A percentile compares a stretch with the other conserved stretches of the same genome.
Evolutionary conservation across 2,329 filamentous ascomycete genomes (phyloP).

Genomic region (Fusarium chaquense): DNA sequence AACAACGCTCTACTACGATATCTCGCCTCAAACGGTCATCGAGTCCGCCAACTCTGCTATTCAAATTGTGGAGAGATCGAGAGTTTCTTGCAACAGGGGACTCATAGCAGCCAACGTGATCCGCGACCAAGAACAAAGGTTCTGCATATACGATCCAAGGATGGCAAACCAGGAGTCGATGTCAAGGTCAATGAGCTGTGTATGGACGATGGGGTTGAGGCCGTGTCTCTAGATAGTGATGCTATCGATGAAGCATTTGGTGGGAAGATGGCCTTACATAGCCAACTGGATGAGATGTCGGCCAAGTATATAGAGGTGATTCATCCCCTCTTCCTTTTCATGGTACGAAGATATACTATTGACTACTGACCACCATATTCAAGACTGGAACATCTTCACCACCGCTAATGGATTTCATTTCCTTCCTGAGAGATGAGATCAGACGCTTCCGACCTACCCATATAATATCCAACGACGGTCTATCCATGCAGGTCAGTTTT

Average conservation of each 20-base stretch:
- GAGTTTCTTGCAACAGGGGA: not conserved
- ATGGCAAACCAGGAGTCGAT: not conserved
- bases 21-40: not conserved
- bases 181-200: not conserved
- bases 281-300: not conserved
- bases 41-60: constrained; percentile 5
- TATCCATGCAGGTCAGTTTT: not conserved
- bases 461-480: constrained; percentile 1
- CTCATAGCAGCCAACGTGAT: accelerated
- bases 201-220: not conserved
- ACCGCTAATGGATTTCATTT: not conserved
- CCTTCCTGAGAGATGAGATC: not conserved
- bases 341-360: accelerated
- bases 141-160: accelerated
- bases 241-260: not conserved
- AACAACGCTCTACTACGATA: not conserved
- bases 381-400: not conserved
- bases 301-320: not conserved
- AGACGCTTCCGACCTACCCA: not conserved
- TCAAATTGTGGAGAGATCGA: not conserved
- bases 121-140: accelerated
- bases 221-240: not conserved
- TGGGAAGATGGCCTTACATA: not conserved
- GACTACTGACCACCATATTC: accelerated
- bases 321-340: accelerated